A percentile compares a stretch with the other conserved stretches of the same genome.
phyloP scores from a whole-genome alignment of 768 basidiomycete genomes.

The Cystobasidiopsis lactophilus region DNA sequence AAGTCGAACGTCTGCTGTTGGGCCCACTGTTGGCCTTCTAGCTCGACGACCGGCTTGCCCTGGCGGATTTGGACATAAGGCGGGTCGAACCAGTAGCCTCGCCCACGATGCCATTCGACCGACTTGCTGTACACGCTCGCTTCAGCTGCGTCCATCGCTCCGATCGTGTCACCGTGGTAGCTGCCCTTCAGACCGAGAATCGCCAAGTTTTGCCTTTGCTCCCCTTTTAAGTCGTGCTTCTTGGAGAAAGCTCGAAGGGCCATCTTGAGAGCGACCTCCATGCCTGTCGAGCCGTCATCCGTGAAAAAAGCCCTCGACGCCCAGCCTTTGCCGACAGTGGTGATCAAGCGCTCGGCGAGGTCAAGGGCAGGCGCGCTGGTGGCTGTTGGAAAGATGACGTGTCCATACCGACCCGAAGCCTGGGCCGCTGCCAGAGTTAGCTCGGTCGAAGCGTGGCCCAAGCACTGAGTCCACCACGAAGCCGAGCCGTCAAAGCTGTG shows the following conservation, averaged over 20 bases:
- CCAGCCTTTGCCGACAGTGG: slow-evolving; percentile 63
- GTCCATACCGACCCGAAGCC: slow-evolving; percentile 82
- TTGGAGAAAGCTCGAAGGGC: slow-evolving; percentile 35
- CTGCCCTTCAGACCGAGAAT: slow-evolving; percentile 73
- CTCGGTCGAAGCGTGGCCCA: slow-evolving; percentile 58
- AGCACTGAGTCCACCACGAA: slow-evolving; percentile 92
- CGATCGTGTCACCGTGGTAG: slow-evolving; percentile 95
- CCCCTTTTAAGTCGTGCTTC: slow-evolving; percentile 18
- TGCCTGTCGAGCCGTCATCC: slow-evolving; percentile 85
- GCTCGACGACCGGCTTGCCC: slow-evolving; percentile 25
- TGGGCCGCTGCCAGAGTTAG: slow-evolving; percentile 67
- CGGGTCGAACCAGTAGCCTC: slow-evolving; percentile 83
- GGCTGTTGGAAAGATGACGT: slow-evolving; percentile 86
- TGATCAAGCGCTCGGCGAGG: slow-evolving; percentile 56
- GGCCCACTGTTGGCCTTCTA: neutral
- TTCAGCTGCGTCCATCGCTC: slow-evolving; percentile 87
- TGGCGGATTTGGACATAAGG: slow-evolving; percentile 50
- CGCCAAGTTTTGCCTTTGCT: slow-evolving; percentile 32
- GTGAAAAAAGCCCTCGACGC: slow-evolving; percentile 76
- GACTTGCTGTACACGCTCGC: slow-evolving; percentile 48
- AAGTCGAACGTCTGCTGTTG: neutral
- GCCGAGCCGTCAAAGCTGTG: slow-evolving; percentile 66
- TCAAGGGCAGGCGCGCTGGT: slow-evolving; percentile 64
- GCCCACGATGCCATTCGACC: slow-evolving; percentile 85
- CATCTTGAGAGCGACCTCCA: slow-evolving; percentile 98